Evolutionary conservation across 1,139 yeast genomes (phyloP).

Genomic region (Saccharomyces hybrid): DNA sequence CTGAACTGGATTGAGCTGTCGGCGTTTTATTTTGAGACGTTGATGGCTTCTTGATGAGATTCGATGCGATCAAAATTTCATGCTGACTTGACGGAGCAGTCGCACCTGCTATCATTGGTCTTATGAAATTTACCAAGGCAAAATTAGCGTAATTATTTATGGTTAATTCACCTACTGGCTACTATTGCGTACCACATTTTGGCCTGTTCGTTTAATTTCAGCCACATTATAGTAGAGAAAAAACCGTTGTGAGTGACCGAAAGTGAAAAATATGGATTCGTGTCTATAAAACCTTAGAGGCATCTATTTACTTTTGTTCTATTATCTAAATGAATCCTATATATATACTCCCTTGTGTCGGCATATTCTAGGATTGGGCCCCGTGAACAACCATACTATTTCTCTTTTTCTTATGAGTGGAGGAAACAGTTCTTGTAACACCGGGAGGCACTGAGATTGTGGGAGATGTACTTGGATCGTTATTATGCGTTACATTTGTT

Average conservation of each 20-base stretch:
- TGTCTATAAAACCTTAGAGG: not conserved
- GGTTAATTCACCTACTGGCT: not conserved
- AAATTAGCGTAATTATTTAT: not conserved
- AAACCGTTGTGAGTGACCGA: not conserved
- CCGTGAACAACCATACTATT: not conserved
- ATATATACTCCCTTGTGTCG: not conserved
- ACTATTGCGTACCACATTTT: not conserved
- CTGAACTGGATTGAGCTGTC: not conserved
- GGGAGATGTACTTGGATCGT: not conserved
- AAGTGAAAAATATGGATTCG: not conserved
- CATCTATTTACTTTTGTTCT: not conserved
- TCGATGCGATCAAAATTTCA: constrained; percentile 11
- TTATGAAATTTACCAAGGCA: not conserved
- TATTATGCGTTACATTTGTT: not conserved
- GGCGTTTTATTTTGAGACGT: not conserved
- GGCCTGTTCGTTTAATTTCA: not conserved
- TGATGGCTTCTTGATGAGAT: constrained; percentile 9
- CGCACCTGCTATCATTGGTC: not conserved
- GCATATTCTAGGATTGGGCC: not conserved
- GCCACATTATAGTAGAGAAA: not conserved
- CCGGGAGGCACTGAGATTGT: not conserved
- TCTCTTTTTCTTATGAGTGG: not conserved
- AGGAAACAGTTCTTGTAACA: not conserved
- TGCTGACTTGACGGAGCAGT: not conserved
- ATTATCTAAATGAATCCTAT: not conserved